phyloP scores from a whole-genome alignment of 2,329 filamentous ascomycete species.

The Colletotrichum sidae region DNA sequence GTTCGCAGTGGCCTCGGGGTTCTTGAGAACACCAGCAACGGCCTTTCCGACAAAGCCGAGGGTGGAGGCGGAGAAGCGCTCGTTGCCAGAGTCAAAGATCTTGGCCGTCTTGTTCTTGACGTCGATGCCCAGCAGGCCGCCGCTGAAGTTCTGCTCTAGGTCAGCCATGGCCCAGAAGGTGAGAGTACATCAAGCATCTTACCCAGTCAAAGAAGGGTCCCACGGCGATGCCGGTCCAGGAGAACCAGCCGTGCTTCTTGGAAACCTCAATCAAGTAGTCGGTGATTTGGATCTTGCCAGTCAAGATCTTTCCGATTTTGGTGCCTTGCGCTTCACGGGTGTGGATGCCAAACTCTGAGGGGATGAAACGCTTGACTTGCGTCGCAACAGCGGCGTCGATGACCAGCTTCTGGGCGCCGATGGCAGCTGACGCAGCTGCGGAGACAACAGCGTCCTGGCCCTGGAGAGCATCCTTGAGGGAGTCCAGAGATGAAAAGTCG shows the following conservation, averaged over 20 bases:
- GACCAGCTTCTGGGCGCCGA: slow-evolving; percentile 59
- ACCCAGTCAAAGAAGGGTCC: slow-evolving; percentile 73
- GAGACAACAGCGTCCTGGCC: slow-evolving; percentile 69
- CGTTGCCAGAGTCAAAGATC: slow-evolving; percentile 68
- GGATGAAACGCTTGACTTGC: slow-evolving; percentile 68
- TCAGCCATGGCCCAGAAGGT: background rate
- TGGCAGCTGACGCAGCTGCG: slow-evolving; percentile 55
- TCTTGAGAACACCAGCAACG: slow-evolving; percentile 61
- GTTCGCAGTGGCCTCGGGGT: slow-evolving; percentile 65
- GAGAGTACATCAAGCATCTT: slow-evolving; percentile 15
- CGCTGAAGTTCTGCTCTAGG: slow-evolving; percentile 54
- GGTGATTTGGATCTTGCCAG: slow-evolving; percentile 42
- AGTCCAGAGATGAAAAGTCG: slow-evolving; percentile 56
- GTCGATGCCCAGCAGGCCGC: slow-evolving; percentile 64
- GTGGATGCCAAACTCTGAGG: slow-evolving; percentile 62
- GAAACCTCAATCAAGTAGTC: slow-evolving; percentile 37
- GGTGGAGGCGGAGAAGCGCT: slow-evolving; percentile 63
- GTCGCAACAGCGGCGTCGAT: slow-evolving; percentile 67
- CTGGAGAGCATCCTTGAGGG: slow-evolving; percentile 59
- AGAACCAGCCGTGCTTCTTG: slow-evolving; percentile 50
- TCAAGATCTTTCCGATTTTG: slow-evolving; percentile 44
- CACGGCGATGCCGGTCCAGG: slow-evolving; percentile 70
- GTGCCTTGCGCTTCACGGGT: slow-evolving; percentile 42
- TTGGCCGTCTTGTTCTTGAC: slow-evolving; percentile 59
- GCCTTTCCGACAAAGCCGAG: slow-evolving; percentile 63